Evolutionary conservation across 148 eudicot species (phyloP), one percentile per base, ranked within the genome.

Genomic region (Rhododendron williamsianum): DNA sequence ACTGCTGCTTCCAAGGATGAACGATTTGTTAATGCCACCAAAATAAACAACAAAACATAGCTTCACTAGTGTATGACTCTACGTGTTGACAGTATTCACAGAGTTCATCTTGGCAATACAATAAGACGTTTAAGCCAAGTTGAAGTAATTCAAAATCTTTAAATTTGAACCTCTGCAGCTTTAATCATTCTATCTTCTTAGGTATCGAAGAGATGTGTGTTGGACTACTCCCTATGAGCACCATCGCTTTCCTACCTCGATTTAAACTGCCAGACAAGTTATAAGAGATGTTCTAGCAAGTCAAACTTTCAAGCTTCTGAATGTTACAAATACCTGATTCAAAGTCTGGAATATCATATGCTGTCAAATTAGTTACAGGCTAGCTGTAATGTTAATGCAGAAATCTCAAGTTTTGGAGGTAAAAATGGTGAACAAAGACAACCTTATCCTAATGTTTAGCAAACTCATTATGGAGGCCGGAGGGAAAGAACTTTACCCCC

Each of bases 1-100:
- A 88, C 94, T 92, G 94, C 86, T 80, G 74, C 18, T 69, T 69
- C 74, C 74, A 69, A 27, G 36, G 74, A 69, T 25, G 36, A 69
- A 69, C 2, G 74, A 69, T 27, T 27, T 30, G 74, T 69, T 69
- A 69, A 27, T 30, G 0, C 36, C 74, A 27, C 6, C 36, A 69
- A 69, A 69, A 69, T 30, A 69, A 10, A 69, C 35, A 11, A 12
- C 35, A 30, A 10, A 69, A 11, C 16, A 25, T 33, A 69, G 74
- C 30, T 69, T 69, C 16, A 27, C 35, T 69, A 25, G 74, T 27
- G 33, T 9, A 69, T 69, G 74, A 69, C 38, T 12, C 6, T 16
- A 25, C 1, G 6, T 38, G 1, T 69, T 69, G 36, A 3, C 9
- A 69, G 13, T 9, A 8, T 65, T 23, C 23, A 58, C n/a, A 19